These are phyloP conservation scores for Turritis glabra DNA, from an alignment of 345 rosid genomes.

Conservation along the genomic window DNA sequence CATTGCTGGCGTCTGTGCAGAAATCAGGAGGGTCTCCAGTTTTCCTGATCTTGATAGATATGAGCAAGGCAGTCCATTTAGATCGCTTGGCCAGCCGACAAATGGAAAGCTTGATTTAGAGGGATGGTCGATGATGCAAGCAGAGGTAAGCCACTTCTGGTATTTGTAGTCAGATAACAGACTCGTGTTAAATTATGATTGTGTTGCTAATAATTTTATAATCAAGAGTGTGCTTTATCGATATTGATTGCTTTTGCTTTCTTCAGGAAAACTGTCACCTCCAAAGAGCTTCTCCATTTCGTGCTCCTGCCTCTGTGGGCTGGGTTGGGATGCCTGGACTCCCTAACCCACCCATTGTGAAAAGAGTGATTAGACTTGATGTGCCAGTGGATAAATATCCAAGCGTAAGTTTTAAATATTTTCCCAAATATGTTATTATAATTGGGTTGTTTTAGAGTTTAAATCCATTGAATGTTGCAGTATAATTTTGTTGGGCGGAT, in stretches of 20 bases:
- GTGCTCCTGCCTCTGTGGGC: constrained; percentile 58
- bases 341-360: constrained; percentile 61
- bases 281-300: constrained; percentile 68
- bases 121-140: constrained; percentile 77
- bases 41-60: constrained; percentile 71
- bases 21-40: constrained; percentile 68
- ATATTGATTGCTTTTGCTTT: constrained; percentile 27
- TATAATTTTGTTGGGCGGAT: constrained; percentile 92
- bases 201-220: not conserved
- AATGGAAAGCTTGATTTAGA: constrained; percentile 81
- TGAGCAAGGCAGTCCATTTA: constrained; percentile 86
- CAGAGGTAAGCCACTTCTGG: constrained; percentile 59
- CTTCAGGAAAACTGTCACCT: constrained; percentile 75
- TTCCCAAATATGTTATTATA: not conserved
- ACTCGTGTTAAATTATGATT: not conserved
- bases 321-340: constrained; percentile 79
- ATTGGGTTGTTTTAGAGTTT: not conserved
- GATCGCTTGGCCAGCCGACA: constrained; percentile 63
- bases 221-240: not conserved
- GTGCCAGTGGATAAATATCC: constrained; percentile 93
- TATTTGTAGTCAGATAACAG: not conserved
- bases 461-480: constrained; percentile 51
- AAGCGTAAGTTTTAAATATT: constrained; percentile 52
- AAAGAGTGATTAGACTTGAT: constrained; percentile 82
- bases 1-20: constrained; percentile 46